Evolutionary conservation across 345 rosid genomes (phyloP).

Genomic region (Moricandia arvensis): DNA sequence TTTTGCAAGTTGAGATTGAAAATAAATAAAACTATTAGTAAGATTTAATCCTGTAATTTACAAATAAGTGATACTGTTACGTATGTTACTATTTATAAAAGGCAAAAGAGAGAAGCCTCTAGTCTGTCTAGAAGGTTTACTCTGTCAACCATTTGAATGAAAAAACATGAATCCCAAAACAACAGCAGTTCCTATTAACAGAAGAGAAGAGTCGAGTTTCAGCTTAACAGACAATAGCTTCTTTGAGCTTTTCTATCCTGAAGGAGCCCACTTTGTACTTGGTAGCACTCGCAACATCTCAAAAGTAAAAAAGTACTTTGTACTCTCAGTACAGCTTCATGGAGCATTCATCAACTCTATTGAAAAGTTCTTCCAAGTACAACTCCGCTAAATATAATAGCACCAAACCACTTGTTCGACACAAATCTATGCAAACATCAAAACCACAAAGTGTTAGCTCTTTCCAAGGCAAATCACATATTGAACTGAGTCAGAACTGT

Average conservation of each 20-base stretch:
- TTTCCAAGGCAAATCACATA: slow-evolving; percentile 27
- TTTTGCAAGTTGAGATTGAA: background rate
- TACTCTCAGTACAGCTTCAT: background rate
- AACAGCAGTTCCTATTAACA: background rate
- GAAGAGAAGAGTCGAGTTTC: background rate
- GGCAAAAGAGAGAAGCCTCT: background rate
- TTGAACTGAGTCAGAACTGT: background rate
- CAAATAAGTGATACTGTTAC: background rate
- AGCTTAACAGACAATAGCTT: background rate
- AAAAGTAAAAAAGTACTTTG: background rate
- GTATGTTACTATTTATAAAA: background rate
- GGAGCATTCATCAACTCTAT: slow-evolving; percentile 19
- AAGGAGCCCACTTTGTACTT: background rate
- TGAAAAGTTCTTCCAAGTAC: slow-evolving; percentile 59
- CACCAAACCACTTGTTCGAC: slow-evolving; percentile 95
- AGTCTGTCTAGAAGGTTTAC: background rate
- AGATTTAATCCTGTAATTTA: background rate
- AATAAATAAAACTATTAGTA: background rate
- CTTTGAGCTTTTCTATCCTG: background rate
- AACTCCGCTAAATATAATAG: slow-evolving; percentile 66
- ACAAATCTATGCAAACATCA: slow-evolving; percentile 59
- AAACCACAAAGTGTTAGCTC: background rate
- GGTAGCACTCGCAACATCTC: background rate
- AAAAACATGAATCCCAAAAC: background rate
- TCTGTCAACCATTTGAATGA: background rate